A percentile compares a stretch with the other conserved stretches of the same genome.
These are phyloP conservation scores for Claviceps sorghi DNA, from an alignment of 2,329 filamentous ascomycete genomes.

Conservation along the genomic window DNA sequence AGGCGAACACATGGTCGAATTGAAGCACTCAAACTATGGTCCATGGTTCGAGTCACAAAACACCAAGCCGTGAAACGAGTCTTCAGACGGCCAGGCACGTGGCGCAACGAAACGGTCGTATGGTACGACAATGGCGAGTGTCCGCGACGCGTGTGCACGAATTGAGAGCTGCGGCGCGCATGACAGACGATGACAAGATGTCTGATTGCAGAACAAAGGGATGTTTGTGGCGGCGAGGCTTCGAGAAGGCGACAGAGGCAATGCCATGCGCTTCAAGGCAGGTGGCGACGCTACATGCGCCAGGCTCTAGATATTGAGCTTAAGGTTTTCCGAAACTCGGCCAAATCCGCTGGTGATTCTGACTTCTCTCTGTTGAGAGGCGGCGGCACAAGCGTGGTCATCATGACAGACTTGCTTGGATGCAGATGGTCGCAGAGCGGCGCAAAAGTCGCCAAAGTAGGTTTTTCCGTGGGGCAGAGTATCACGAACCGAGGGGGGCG, in stretches of 20 bases:
- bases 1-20: neutral
- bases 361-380: neutral
- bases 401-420: neutral
- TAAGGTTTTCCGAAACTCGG: neutral
- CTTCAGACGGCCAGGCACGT: neutral
- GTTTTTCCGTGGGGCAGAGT: constrained; percentile 1
- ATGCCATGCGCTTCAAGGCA: neutral
- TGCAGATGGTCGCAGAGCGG: neutral
- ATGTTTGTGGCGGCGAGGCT: neutral
- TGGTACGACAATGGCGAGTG: neutral
- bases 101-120: neutral
- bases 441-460: constrained; percentile 4
- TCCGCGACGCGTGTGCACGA: neutral
- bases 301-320: neutral
- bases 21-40: neutral
- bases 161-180: neutral
- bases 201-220: neutral
- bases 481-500: neutral
- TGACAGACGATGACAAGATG: no score
- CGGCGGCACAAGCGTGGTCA: neutral
- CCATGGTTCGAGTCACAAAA: no score
- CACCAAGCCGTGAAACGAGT: neutral
- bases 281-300: neutral
- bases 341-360: neutral
- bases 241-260: neutral